phyloP scores from a whole-genome alignment of 108 stramenopile species.

The Bacterosira constricta region DNA sequence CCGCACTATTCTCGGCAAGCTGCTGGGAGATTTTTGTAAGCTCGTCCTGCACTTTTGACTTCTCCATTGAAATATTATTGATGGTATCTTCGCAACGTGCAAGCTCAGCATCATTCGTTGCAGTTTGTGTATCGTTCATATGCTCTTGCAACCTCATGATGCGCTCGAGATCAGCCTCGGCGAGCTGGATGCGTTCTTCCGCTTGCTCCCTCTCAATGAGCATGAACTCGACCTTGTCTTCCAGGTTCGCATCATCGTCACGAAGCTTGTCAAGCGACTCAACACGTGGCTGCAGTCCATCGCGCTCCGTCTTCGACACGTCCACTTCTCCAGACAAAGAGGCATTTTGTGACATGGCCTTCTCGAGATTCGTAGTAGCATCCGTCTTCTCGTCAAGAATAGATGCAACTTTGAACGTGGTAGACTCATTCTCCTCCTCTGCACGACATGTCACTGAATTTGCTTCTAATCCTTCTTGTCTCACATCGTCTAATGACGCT shows the following conservation, averaged over 20 bases:
- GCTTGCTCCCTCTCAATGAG: background rate
- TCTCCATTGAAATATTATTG: constrained; percentile 2
- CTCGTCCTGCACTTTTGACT: background rate
- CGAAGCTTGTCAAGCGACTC: background rate
- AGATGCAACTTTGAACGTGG: constrained; percentile 12
- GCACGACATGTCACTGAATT: constrained; percentile 20
- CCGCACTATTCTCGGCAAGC: background rate
- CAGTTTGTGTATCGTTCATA: background rate
- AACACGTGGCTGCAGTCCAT: background rate
- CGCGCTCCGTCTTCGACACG: background rate
- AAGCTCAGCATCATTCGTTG: background rate
- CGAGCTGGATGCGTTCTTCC: background rate
- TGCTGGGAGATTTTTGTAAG: background rate
- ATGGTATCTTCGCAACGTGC: constrained; percentile 2
- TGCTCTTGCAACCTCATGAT: constrained; percentile 11
- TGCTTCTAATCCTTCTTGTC: constrained; percentile 14
- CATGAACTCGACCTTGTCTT: constrained; percentile 18
- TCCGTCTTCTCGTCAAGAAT: constrained; percentile 13
- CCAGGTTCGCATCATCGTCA: constrained; percentile 1
- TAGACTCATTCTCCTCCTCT: constrained; percentile 14
- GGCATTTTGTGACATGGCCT: background rate
- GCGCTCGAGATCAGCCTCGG: constrained; percentile 13
- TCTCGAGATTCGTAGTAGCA: background rate
- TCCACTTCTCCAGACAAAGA: constrained; percentile 1
- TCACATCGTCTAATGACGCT: constrained; percentile 23